Conservation (phyloP, 2,329 filamentous ascomycete genomes). For the Simplicillium sp. region DNA sequence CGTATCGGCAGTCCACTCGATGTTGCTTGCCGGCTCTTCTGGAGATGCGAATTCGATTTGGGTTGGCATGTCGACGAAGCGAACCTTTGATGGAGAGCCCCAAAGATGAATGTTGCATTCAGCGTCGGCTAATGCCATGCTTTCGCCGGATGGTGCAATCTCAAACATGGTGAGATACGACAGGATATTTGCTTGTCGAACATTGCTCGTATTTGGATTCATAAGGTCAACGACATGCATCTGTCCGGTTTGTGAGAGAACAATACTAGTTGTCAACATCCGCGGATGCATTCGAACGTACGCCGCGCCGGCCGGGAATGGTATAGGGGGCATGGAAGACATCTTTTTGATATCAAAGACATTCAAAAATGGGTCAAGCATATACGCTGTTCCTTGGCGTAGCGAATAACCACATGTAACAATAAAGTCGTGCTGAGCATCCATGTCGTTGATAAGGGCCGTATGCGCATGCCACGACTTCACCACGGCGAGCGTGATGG, state of each 20-base stretch:
- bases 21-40: constrained; percentile 42
- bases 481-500: constrained; percentile 64
- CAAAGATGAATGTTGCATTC: constrained; percentile 76
- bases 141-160: constrained; percentile 80
- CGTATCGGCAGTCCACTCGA: constrained; percentile 66
- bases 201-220: constrained; percentile 81
- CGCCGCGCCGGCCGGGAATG: constrained; percentile 84
- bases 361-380: constrained; percentile 87
- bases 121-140: constrained; percentile 69
- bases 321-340: constrained; percentile 78
- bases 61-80: constrained; percentile 74
- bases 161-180: constrained; percentile 72
- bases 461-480: constrained; percentile 89
- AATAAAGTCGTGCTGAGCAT: constrained; percentile 88
- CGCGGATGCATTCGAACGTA: constrained; percentile 95
- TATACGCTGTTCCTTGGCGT: constrained; percentile 61
- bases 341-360: constrained; percentile 93
- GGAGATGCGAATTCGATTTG: constrained; percentile 70
- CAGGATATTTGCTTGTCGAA: constrained; percentile 72
- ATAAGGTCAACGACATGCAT: constrained; percentile 94
- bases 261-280: constrained; percentile 89
- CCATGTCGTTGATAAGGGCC: constrained; percentile 89
- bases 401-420: constrained; percentile 92
- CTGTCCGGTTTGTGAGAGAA: constrained; percentile 84
- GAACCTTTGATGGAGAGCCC: constrained; percentile 78